phyloP scores from a whole-genome alignment of 768 basidiomycete species.

The Melanogaster broomeanus region DNA sequence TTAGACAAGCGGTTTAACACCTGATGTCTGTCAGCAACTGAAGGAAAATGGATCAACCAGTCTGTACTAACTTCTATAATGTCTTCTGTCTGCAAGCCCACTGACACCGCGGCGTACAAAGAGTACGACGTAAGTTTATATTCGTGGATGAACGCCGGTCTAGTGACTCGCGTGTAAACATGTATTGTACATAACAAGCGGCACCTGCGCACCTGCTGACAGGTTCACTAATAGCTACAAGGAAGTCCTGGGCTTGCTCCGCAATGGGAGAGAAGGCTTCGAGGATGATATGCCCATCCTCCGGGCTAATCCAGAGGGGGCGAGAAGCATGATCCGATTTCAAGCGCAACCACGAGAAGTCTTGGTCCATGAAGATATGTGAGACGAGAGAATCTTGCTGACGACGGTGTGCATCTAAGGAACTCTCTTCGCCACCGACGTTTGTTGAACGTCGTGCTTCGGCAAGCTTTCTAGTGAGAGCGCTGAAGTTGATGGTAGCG shows the following conservation, averaged over 20 bases:
- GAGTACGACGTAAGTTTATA: conserved; percentile 99
- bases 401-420: conserved; percentile 64
- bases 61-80: conserved; percentile 85
- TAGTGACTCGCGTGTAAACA: conserved; percentile 33
- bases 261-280: conserved; percentile 98
- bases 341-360: conserved; percentile 84
- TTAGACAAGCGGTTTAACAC: conserved; percentile 82
- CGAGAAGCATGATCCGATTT: conserved; percentile 91
- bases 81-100: conserved; percentile 95
- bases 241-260: conserved; percentile 97
- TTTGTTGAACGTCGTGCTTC: conserved; percentile 51
- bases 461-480: conserved; percentile 76
- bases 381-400: conserved; percentile 79
- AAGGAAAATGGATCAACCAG: conserved; percentile 17
- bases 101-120: conserved; percentile 97
- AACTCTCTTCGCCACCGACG: conserved; percentile 44
- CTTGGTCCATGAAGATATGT: conserved; percentile 81
- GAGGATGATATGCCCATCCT: conserved; percentile 90
- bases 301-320: conserved; percentile 95
- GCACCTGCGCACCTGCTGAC: conserved; percentile 83
- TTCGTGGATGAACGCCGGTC: conserved; percentile 98
- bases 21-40: conserved; percentile 44
- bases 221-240: conserved; percentile 97
- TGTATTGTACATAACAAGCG: conserved; percentile 29
- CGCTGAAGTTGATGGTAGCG: conserved; percentile 87